Percentiles rank a stretch among this genome's conserved stretches.
Conservation (phyloP, 2,329 filamentous ascomycete species). For the Aspergillus arachidicola region DNA sequence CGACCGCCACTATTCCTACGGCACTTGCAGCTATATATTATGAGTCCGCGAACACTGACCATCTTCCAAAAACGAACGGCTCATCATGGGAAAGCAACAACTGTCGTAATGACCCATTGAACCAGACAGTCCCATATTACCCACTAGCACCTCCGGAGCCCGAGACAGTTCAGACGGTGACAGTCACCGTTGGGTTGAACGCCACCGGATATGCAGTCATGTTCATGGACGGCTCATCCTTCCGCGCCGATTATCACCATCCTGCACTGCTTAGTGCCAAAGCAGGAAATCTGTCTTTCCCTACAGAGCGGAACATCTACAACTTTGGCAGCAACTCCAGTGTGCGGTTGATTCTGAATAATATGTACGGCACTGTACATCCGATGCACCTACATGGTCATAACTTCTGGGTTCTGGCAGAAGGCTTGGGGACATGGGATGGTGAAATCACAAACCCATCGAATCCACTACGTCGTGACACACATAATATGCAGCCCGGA, state of each 20-base stretch:
- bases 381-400: slow-evolving; percentile 72
- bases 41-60: too few species aligned
- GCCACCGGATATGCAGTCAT: neutral
- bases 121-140: neutral
- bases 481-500: too few species aligned
- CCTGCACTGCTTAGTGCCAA: neutral
- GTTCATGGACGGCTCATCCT: neutral
- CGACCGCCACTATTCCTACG: slow-evolving; percentile 1
- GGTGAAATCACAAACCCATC: too few species aligned
- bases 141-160: neutral
- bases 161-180: neutral
- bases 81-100: slow-evolving; percentile 1
- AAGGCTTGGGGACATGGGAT: slow-evolving; percentile 37
- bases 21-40: neutral
- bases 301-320: neutral
- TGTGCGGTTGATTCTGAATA: slow-evolving; percentile 2
- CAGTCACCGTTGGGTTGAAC: neutral
- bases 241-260: slow-evolving; percentile 5
- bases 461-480: slow-evolving; percentile 11
- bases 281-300: neutral
- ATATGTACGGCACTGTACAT: slow-evolving; percentile 38
- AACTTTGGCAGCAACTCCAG: neutral
- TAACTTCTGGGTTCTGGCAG: slow-evolving; percentile 69
- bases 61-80: too few species aligned
- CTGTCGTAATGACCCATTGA: slow-evolving; percentile 4